Base-by-base conservation (phyloP, 441 rosid species). In the Gossypium trilobum region DNA sequence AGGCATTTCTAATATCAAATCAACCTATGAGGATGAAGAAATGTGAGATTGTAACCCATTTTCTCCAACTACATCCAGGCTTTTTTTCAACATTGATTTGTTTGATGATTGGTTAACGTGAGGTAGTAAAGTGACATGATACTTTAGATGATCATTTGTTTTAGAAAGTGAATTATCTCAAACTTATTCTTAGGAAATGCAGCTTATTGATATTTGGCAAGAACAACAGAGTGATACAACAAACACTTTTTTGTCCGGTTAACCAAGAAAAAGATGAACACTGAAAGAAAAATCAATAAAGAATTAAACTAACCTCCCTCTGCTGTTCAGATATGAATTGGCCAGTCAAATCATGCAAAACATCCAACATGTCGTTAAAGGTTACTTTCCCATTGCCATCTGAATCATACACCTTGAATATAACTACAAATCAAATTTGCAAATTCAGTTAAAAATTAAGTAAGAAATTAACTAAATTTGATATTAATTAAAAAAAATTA, bases 381-480 rank as follows among this genome's bases (percentile, higher is more conserved):
- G 79, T 57, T 36, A 84, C 87, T 71, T 84, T 84, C 27, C 85
- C 87, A 64, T 84, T 82, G 42, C 82, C 54, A 63, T 84, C 87
- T 1, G 82, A 81, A 74, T 84, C 87, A 73, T 84, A 80, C 9
- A 82, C 78, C 79, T 80, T 80, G 61, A 84, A 82, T 75, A 84
- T 84, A 70, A 81, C 85, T 79, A 71, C 68, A 52, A 46, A 25
- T 9, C 25, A 73, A 42, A 68, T 20, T 51, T 20, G 50, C 55
- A 20, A 51, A 46, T 56, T 54, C 61, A 64, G 25, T 29, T 10
- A 36, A 36, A 27, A 64, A 2, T 20, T 16, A 57, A 27, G 4
- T 44, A 75, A 51, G 39, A 16, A 27, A 10, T 55, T 0, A 33
- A 23, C n/a, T 5, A 50, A 69, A 72, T 2, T 5, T 13, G 36